Percentiles rank a stretch among this genome's conserved stretches.
Evolutionary conservation across 2,329 filamentous ascomycete species (phyloP).

Genomic region (Colletotrichum navitas): DNA sequence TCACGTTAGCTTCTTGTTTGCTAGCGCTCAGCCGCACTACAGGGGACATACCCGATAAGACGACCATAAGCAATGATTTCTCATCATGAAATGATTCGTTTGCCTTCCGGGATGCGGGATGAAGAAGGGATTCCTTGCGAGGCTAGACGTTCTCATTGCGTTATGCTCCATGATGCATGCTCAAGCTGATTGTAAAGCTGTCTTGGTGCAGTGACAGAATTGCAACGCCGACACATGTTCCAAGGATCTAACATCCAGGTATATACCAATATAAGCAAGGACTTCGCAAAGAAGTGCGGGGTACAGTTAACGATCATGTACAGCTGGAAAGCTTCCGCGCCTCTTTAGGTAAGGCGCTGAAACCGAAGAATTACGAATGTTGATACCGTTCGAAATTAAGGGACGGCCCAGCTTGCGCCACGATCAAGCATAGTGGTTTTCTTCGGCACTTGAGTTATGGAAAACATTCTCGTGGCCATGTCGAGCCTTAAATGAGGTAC

Average conservation of each 20-base stretch:
- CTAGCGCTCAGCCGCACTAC: slow-evolving; percentile 39
- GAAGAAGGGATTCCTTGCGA: not conserved
- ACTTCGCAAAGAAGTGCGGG: not conserved
- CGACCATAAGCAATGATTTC: slow-evolving; percentile 1
- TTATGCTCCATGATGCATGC: not conserved
- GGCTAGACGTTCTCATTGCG: too few species aligned
- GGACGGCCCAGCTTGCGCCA: not conserved
- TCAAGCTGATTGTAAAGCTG: too few species aligned
- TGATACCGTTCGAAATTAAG: not conserved
- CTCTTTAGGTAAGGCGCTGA: not conserved
- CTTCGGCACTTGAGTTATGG: not conserved
- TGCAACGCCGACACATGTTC: not conserved
- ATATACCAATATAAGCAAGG: not conserved
- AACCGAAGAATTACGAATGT: not conserved
- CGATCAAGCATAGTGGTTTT: not conserved
- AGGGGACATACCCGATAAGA: slow-evolving; percentile 27
- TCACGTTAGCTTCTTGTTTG: not conserved
- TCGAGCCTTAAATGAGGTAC: not conserved
- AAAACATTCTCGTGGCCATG: too few species aligned
- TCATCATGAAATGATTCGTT: not conserved
- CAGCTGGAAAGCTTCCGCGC: not conserved
- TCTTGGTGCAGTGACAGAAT: too few species aligned
- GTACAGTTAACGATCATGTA: not conserved
- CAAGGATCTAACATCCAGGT: not conserved
- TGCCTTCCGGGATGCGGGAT: too few species aligned